A percentile compares a stretch with the other conserved stretches of the same genome.
phyloP scores from a whole-genome alignment of 1,284 basidiomycete species.

The Heterobasidion occidentale region DNA sequence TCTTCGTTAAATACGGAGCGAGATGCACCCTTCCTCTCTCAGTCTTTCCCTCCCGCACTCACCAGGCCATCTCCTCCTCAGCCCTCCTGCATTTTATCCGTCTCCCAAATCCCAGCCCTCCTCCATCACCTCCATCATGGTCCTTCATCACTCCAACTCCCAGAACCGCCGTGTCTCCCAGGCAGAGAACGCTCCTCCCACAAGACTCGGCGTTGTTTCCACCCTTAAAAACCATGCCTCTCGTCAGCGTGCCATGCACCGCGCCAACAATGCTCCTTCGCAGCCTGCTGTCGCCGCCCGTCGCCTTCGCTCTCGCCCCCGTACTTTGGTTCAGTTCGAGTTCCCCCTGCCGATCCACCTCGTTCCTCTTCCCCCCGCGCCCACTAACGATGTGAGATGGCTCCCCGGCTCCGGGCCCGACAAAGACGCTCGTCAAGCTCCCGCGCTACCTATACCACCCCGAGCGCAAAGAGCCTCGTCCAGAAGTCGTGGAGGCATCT shows the following conservation, averaged over 20 bases:
- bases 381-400: not conserved
- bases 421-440: slow-evolving; percentile 1
- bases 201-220: not conserved
- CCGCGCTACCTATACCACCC: slow-evolving; percentile 10
- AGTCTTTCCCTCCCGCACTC: not conserved
- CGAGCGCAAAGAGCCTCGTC: slow-evolving; percentile 11
- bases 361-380: too few species aligned
- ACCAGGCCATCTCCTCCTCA: not conserved
- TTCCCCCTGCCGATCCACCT: too few species aligned
- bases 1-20: not conserved
- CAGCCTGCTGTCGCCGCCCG: too few species aligned
- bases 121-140: slow-evolving; percentile 1
- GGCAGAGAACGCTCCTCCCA: slow-evolving; percentile 1
- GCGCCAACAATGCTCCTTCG: not conserved
- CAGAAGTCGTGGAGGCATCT: not conserved
- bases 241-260: slow-evolving; percentile 10
- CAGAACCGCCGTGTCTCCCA: not conserved
- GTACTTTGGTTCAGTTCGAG: too few species aligned
- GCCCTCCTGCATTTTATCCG: not conserved
- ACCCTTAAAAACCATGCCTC: slow-evolving; percentile 4
- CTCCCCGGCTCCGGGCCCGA: not conserved
- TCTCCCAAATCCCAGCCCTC: not conserved
- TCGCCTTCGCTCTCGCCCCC: too few species aligned
- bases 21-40: not conserved
- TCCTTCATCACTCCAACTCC: slow-evolving; percentile 4